Conservation (phyloP, 2,329 filamentous ascomycete genomes). For the Leptodontidium sp. region DNA sequence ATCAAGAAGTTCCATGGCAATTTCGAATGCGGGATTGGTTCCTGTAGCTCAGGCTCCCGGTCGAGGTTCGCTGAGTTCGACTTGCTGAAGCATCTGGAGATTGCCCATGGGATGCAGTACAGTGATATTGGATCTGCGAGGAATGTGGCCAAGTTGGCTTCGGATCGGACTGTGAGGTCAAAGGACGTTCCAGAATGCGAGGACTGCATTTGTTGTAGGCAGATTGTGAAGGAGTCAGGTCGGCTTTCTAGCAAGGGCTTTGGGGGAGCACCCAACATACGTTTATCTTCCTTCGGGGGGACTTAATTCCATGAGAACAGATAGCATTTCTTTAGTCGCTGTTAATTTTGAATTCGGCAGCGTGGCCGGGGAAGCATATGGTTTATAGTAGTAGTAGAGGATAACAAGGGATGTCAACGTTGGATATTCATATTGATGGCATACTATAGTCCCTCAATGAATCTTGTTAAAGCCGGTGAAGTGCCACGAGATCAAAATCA, state of each 20-base stretch:
- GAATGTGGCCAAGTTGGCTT: conserved; percentile 17
- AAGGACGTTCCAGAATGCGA: conserved; percentile 11
- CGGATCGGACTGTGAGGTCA: conserved; percentile 12
- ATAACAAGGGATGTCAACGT: neutral
- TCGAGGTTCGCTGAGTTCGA: conserved; percentile 25
- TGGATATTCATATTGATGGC: no score
- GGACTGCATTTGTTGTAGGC: conserved; percentile 4
- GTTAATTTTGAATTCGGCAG: neutral
- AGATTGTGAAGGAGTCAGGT: neutral
- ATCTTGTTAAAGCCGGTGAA: neutral
- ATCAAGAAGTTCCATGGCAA: conserved; percentile 23
- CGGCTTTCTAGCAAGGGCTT: neutral
- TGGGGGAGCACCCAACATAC: neutral
- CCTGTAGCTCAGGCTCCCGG: conserved; percentile 8
- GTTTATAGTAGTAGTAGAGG: no score
- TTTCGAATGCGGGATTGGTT: conserved; percentile 25
- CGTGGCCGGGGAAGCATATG: neutral
- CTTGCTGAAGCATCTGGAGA: conserved; percentile 24
- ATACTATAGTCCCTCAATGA: neutral
- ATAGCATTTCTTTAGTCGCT: neutral
- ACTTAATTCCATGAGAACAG: neutral
- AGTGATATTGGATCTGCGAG: conserved; percentile 12
- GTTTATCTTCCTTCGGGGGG: neutral
- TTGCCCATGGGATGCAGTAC: conserved; percentile 15
- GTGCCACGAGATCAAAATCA: no score